A percentile compares a stretch with the other conserved stretches of the same genome.
Conservation (phyloP, 2,329 filamentous ascomycete genomes). For the Ascosphaera apis region DNA sequence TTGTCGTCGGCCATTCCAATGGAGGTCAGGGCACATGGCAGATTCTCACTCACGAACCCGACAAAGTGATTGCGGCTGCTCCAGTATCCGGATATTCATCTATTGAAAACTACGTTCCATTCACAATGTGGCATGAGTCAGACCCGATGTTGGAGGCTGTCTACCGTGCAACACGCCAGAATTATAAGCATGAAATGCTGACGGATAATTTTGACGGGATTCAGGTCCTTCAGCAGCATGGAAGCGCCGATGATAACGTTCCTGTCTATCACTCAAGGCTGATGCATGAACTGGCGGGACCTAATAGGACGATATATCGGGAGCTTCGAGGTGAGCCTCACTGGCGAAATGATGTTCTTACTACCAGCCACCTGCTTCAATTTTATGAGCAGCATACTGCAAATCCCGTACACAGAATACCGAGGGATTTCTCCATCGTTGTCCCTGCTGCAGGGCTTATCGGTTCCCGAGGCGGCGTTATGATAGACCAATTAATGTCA, state of each 20-base stretch:
- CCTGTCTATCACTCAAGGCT: conserved; percentile 33
- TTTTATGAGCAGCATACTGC: conserved; percentile 22
- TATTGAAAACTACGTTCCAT: conserved; percentile 36
- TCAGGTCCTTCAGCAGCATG: conserved; percentile 33
- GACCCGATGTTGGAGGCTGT: conserved; percentile 27
- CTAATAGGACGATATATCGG: conserved; percentile 23
- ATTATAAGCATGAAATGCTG: conserved; percentile 32
- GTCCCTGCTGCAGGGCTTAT: conserved; percentile 30
- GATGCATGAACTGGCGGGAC: conserved; percentile 26
- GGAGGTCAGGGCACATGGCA: conserved; percentile 38
- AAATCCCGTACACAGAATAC: conserved; percentile 4
- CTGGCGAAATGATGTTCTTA: conserved; percentile 33
- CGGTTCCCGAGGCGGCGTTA: conserved; percentile 28
- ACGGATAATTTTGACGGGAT: conserved; percentile 28
- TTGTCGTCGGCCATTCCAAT: conserved; percentile 35
- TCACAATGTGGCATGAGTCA: conserved; percentile 30
- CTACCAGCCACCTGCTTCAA: conserved; percentile 22
- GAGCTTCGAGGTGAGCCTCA: conserved; percentile 28
- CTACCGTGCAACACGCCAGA: conserved; percentile 25
- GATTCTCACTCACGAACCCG: conserved; percentile 30
- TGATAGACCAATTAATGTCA: conserved; percentile 25
- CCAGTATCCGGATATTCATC: conserved; percentile 36
- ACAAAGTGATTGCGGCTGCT: conserved; percentile 31
- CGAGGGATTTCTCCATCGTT: conserved; percentile 23
- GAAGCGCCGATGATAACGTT: conserved; percentile 33